phyloP scores from a whole-genome alignment of 768 basidiomycete genomes.

The Phanerochaete sordida region DNA sequence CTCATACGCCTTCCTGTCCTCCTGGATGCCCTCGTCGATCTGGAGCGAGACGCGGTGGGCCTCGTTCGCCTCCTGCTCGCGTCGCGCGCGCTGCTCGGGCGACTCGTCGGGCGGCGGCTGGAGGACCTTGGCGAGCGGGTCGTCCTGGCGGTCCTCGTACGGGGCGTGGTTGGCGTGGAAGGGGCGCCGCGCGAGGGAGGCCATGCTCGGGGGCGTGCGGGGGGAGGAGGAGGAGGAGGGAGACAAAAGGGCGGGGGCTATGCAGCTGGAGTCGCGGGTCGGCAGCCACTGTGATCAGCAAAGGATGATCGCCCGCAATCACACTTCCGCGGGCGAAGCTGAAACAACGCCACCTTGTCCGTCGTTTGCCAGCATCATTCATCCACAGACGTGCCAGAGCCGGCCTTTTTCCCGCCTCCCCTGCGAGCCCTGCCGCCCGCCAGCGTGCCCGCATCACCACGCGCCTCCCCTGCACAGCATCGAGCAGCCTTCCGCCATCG shows the following conservation, averaged over 20 bases:
- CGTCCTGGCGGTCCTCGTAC: conserved; percentile 22
- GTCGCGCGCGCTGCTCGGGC: conserved; percentile 30
- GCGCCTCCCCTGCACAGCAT: conserved; percentile 9
- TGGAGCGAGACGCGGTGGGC: conserved; percentile 41
- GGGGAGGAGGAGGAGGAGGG: conserved; percentile 6
- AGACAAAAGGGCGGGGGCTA: conserved; percentile 6
- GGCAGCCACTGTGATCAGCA: conserved; percentile 15
- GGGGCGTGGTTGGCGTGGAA: conserved; percentile 16
- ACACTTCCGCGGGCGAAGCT: conserved; percentile 1
- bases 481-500: neutral
- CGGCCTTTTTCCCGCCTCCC: neutral
- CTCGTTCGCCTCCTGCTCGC: conserved; percentile 36
- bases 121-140: conserved; percentile 30
- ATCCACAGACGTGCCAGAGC: neutral
- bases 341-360: conserved; percentile 13
- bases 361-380: neutral
- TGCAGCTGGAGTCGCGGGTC: conserved; percentile 8
- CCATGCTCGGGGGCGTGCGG: conserved; percentile 10
- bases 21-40: conserved; percentile 46
- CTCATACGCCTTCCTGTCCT: conserved; percentile 43
- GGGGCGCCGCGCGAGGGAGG: conserved; percentile 9
- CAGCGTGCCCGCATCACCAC: conserved; percentile 8
- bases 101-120: conserved; percentile 34
- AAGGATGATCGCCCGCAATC: conserved; percentile 12
- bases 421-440: too few species aligned